Evolutionary conservation across 1,139 yeast species (phyloP).

Genomic region (Kodamaea arcana): DNA sequence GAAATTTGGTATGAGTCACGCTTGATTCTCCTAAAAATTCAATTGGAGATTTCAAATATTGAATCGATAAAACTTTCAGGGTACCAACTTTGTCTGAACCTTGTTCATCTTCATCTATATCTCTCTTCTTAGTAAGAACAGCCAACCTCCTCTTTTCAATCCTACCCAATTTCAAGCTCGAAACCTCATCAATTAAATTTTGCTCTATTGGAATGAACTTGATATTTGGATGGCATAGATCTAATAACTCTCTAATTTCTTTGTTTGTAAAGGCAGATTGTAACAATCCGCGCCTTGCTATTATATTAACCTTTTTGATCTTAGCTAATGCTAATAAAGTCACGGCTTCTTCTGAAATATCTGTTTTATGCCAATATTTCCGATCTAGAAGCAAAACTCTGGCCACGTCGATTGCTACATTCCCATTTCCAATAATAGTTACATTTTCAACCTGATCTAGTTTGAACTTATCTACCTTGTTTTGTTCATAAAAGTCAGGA

Average conservation of each 20-base stretch:
- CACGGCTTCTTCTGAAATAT: constrained; percentile 64
- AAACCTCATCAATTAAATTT: constrained; percentile 37
- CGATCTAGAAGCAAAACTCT: constrained; percentile 65
- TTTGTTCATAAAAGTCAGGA: constrained; percentile 33
- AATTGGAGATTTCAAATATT: constrained; percentile 66
- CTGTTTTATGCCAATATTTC: constrained; percentile 64
- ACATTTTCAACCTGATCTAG: constrained; percentile 62
- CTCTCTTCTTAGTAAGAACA: constrained; percentile 47
- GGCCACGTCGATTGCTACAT: constrained; percentile 93
- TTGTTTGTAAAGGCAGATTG: constrained; percentile 90
- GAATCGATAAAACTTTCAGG: constrained; percentile 65
- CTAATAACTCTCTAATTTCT: constrained; percentile 81
- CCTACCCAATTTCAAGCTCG: constrained; percentile 51
- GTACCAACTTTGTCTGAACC: too few relatives aligned
- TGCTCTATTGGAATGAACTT: constrained; percentile 52
- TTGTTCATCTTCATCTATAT: constrained; percentile 2
- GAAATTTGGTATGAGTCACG: constrained; percentile 47
- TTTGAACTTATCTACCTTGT: constrained; percentile 18
- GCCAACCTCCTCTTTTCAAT: constrained; percentile 66
- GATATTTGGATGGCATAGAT: constrained; percentile 40
- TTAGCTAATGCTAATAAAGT: constrained; percentile 46
- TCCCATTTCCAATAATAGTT: constrained; percentile 91
- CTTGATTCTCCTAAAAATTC: constrained; percentile 39
- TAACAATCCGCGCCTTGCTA: constrained; percentile 80
- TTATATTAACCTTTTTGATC: constrained; percentile 62